Percentiles rank a stretch among this genome's conserved stretches.
Evolutionary conservation across 2,329 filamentous ascomycete species (phyloP).

Genomic region (Orbilia javanica): DNA sequence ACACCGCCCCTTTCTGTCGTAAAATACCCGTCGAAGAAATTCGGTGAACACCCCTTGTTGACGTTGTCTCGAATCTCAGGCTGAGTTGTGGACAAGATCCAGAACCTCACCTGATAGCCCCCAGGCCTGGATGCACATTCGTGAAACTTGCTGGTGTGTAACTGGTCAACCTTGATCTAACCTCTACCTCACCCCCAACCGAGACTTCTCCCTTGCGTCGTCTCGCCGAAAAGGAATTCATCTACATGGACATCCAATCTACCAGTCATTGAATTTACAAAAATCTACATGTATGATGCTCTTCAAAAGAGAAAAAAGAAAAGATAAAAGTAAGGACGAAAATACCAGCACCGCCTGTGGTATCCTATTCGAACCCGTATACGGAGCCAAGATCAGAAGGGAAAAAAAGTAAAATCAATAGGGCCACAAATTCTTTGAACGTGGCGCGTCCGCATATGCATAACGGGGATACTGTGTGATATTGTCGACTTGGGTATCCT

Average conservation of each 20-base stretch:
- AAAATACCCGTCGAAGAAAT: slow-evolving; percentile 47
- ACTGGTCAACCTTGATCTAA: slow-evolving; percentile 45
- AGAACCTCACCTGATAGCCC: slow-evolving; percentile 50
- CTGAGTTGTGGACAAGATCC: slow-evolving; percentile 57
- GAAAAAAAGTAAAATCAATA: slow-evolving; percentile 39
- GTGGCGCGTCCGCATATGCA: slow-evolving; percentile 58
- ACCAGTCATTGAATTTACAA: slow-evolving; percentile 27
- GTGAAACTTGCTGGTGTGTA: slow-evolving; percentile 57
- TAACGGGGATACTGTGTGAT: slow-evolving; percentile 57
- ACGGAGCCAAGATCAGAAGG: slow-evolving; percentile 32
- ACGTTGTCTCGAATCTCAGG: slow-evolving; percentile 45
- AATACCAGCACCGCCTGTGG: slow-evolving; percentile 24
- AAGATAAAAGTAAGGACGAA: neutral
- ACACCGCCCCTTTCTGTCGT: slow-evolving; percentile 47
- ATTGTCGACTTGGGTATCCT: slow-evolving; percentile 36
- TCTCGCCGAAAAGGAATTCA: slow-evolving; percentile 50
- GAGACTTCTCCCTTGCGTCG: slow-evolving; percentile 30
- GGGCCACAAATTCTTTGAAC: slow-evolving; percentile 42
- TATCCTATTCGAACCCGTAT: slow-evolving; percentile 53
- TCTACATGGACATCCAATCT: slow-evolving; percentile 17
- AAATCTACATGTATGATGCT: slow-evolving; percentile 39
- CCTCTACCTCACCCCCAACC: slow-evolving; percentile 9
- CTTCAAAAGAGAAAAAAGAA: neutral
- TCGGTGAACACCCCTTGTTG: slow-evolving; percentile 53
- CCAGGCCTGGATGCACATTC: slow-evolving; percentile 37